These are phyloP conservation scores for Solanum sitiens DNA, from an alignment of 257 asterid genomes.

Conservation along the genomic window DNA sequence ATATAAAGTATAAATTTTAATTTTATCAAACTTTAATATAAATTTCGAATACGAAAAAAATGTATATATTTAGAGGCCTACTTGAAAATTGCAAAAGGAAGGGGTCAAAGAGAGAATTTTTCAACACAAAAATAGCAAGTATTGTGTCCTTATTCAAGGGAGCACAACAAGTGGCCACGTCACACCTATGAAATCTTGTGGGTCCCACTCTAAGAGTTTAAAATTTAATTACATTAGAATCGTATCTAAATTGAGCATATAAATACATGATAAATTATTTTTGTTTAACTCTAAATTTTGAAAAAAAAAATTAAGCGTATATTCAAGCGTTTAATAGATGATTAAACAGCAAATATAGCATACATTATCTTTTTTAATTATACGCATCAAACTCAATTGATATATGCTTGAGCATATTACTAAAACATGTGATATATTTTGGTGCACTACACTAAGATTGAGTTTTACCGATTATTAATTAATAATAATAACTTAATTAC, in stretches of 20 bases:
- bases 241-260: too few relatives aligned
- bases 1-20: background rate
- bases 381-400: too few relatives aligned
- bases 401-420: too few relatives aligned
- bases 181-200: background rate
- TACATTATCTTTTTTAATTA: too few relatives aligned
- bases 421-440: background rate
- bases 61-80: background rate
- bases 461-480: too few relatives aligned
- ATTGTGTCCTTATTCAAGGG: background rate
- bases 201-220: background rate
- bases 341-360: too few relatives aligned
- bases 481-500: too few relatives aligned
- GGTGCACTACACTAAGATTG: rapidly evolving
- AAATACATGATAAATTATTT: too few relatives aligned
- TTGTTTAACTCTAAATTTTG: background rate
- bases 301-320: too few relatives aligned
- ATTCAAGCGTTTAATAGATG: too few relatives aligned
- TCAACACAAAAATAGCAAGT: background rate
- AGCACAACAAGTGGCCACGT: slow-evolving; percentile 12
- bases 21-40: background rate
- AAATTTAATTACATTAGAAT: background rate
- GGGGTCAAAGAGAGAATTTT: background rate
- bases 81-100: background rate
- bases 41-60: background rate